Evolutionary conservation across 192 early-diverging fungal genomes (phyloP), one percentile per base, ranked within the genome.

Genomic region (Pilobolus umbonatus): DNA sequence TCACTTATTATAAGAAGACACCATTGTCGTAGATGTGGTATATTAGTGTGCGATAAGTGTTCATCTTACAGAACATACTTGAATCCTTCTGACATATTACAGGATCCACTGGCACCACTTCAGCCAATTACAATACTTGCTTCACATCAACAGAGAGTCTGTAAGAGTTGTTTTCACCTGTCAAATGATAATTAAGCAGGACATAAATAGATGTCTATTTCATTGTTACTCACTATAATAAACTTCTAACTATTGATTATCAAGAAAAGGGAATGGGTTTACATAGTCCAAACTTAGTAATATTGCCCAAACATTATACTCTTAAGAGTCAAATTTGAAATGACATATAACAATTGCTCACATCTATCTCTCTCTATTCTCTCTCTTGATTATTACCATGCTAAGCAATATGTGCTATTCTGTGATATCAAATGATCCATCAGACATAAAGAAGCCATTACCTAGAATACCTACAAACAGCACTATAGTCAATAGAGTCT

Each of bases 11-110:
- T 88, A 34, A 72, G 94, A 48, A 79, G 92, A 49, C 94, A 95
- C 63, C 94, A 97, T 69, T 97, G 94, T 68, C 80, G 94, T 45
- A 88, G 88, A 24, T 96, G 93, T 79, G 93, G 93, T 6, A 71
- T 81, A 28, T 74, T 96, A 45, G 87, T 90, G 30, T 96, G 93
- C 68, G 89, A 89, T 62, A 70, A 63, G 17, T 96, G 93, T 68
- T 87, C 87, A 2, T 75, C 78, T n/a, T 56, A 72, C 14, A 78
- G 81, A 28, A 57, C 75, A 7, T 75, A 66, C 25, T 60, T 89
- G 19, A 69, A 75, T 7, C 65, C 78, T 4, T 58, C 76, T 57
- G 38, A 73, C 59, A 68, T 65, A 44, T 58, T 64, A 19, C 72
- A 71, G 29, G 77, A 79, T 44, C 77, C 77, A 7, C 29, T 47